Conservation (phyloP, 2,329 filamentous ascomycete species). For the Eutypa lata region DNA sequence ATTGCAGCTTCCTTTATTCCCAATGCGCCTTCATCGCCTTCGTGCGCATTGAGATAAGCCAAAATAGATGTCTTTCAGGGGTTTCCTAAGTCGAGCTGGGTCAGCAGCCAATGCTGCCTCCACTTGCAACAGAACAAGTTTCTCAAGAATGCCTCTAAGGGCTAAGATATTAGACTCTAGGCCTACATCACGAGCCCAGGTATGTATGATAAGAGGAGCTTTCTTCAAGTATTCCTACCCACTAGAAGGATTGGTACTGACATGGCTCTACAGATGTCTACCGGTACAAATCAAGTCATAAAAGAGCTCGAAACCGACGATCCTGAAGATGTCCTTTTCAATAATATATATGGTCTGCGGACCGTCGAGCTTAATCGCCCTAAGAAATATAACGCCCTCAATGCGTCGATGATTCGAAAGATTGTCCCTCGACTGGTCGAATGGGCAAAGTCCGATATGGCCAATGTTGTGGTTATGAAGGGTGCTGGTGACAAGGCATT, state of each 20-base stretch:
- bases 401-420: constrained; percentile 92
- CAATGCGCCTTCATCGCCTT: constrained; percentile 29
- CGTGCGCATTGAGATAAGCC: constrained; percentile 33
- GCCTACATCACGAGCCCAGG: constrained; percentile 49
- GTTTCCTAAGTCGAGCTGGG: constrained; percentile 52
- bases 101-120: constrained; percentile 44
- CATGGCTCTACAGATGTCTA: constrained; percentile 34
- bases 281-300: constrained; percentile 28
- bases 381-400: constrained; percentile 85
- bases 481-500: constrained; percentile 82
- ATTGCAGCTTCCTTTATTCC: constrained; percentile 10
- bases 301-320: constrained; percentile 67
- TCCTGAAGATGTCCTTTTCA: constrained; percentile 88
- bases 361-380: constrained; percentile 94
- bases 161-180: constrained; percentile 67
- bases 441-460: constrained; percentile 93
- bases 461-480: constrained; percentile 89
- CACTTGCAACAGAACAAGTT: constrained; percentile 38
- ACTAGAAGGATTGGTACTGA: not conserved
- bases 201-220: constrained; percentile 30
- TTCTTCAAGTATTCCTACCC: not conserved
- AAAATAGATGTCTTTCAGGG: constrained; percentile 55
- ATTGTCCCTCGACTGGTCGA: constrained; percentile 86
- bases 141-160: constrained; percentile 71
- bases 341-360: constrained; percentile 81